Conservation (phyloP, 176 grass and related monocot species). For the Carex scoparia region DNA sequence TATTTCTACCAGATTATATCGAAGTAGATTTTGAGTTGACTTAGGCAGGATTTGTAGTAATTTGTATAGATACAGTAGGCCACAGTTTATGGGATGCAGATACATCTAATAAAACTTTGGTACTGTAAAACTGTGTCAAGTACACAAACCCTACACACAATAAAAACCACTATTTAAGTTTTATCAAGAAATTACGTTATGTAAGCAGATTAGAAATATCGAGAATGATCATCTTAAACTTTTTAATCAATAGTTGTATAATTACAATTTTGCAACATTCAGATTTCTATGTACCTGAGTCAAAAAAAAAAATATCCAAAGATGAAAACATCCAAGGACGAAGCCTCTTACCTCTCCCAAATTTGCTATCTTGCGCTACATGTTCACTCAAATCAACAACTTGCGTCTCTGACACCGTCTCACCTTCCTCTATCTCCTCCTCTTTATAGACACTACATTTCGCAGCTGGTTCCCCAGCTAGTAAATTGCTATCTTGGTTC, state of each 20-base stretch:
- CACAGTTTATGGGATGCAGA: not conserved
- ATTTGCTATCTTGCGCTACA: conserved; percentile 12
- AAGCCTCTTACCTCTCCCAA: conserved; percentile 13
- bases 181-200: not conserved
- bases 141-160: not conserved
- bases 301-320: not conserved
- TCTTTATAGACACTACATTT: conserved; percentile 56
- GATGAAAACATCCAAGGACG: not conserved
- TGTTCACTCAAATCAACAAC: conserved; percentile 55
- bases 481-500: not conserved
- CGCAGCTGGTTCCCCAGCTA: not conserved
- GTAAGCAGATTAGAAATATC: not conserved
- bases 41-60: not conserved
- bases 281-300: not conserved
- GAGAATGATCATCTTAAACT: not conserved
- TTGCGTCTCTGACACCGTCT: conserved; percentile 47
- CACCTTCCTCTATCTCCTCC: conserved; percentile 92
- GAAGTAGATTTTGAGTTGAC: not conserved
- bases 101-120: not conserved
- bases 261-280: not conserved
- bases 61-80: not conserved
- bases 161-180: not conserved
- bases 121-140: not conserved
- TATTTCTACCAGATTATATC: not conserved
- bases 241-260: not conserved